These are phyloP conservation scores for Botrytis pseudocinerea DNA, from an alignment of 2,329 filamentous ascomycete genomes.

Conservation along the genomic window DNA sequence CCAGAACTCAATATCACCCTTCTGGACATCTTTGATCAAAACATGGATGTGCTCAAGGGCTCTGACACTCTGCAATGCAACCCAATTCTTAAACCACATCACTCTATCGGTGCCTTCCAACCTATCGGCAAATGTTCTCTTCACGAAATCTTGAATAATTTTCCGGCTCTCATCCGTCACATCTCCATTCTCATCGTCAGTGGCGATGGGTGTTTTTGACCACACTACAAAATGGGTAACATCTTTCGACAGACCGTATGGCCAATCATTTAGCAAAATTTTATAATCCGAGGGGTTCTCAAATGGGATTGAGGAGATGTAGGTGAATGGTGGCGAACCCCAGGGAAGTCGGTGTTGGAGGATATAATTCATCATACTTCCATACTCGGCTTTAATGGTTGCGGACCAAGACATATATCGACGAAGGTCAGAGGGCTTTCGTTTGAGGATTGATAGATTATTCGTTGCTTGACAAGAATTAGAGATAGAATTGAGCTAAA, in stretches of 20 bases:
- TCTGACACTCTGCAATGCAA: conserved; percentile 81
- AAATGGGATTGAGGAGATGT: conserved; percentile 47
- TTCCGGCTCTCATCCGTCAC: conserved; percentile 66
- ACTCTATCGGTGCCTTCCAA: conserved; percentile 54
- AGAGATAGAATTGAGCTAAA: conserved; percentile 7
- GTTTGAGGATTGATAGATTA: conserved; percentile 72
- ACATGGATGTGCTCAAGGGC: conserved; percentile 90
- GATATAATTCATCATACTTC: conserved; percentile 78
- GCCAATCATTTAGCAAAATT: conserved; percentile 89
- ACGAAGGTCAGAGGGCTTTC: conserved; percentile 77
- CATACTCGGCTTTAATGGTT: conserved; percentile 69
- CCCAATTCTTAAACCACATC: conserved; percentile 96
- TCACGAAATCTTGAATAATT: conserved; percentile 68
- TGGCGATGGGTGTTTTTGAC: conserved; percentile 79
- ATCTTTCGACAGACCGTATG: conserved; percentile 70
- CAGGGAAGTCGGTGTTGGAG: conserved; percentile 69
- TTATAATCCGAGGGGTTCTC: conserved; percentile 59
- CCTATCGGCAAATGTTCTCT: conserved; percentile 63
- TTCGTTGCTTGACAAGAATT: conserved; percentile 47
- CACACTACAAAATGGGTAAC: conserved; percentile 87
- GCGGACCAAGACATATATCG: conserved; percentile 77
- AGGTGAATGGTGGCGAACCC: conserved; percentile 59
- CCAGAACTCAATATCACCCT: conserved; percentile 56
- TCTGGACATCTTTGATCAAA: conserved; percentile 56
- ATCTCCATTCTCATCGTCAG: conserved; percentile 69